Evolutionary conservation across 371 early-diverging fungal genomes (phyloP).

Genomic region (Capniomyces stellatus): DNA sequence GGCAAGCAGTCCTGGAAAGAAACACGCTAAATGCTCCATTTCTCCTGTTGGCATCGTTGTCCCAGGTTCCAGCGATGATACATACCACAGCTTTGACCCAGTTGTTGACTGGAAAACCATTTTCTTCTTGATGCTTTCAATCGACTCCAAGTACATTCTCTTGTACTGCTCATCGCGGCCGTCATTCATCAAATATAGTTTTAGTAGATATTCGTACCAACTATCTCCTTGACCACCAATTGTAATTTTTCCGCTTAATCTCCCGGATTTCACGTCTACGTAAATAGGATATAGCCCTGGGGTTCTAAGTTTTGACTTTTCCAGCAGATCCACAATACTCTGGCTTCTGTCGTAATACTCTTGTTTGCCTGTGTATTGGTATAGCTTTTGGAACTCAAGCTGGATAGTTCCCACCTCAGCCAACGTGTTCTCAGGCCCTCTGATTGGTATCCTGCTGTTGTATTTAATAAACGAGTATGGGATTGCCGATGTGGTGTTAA

Average conservation of each 20-base stretch:
- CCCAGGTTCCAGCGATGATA: neutral
- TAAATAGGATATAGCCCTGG: conserved; percentile 21
- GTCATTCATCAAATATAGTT: conserved; percentile 63
- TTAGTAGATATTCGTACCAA: conserved; percentile 87
- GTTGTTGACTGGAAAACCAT: conserved; percentile 32
- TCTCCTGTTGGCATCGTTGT: neutral
- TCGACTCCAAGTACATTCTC: conserved; percentile 38
- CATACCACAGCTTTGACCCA: neutral
- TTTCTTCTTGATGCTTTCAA: conserved; percentile 49
- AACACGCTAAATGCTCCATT: conserved; percentile 48
- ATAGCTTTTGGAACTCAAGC: conserved; percentile 73
- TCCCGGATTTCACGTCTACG: conserved; percentile 15
- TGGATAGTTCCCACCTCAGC: conserved; percentile 80
- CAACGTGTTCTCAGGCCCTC: conserved; percentile 14
- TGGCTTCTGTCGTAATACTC: conserved; percentile 6
- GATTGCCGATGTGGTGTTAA: conserved; percentile 48
- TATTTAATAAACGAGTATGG: conserved; percentile 27
- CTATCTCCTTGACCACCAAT: conserved; percentile 78
- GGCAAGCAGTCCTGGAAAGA: conserved; percentile 69
- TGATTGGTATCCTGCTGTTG: conserved; percentile 8
- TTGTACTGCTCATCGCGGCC: conserved; percentile 40
- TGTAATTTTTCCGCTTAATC: conserved; percentile 18
- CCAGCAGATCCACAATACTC: neutral
- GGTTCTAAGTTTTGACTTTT: neutral
- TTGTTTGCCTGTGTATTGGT: conserved; percentile 46